Base-by-base conservation (phyloP, 208 protist species). In the Trichomonas gallinae region DNA sequence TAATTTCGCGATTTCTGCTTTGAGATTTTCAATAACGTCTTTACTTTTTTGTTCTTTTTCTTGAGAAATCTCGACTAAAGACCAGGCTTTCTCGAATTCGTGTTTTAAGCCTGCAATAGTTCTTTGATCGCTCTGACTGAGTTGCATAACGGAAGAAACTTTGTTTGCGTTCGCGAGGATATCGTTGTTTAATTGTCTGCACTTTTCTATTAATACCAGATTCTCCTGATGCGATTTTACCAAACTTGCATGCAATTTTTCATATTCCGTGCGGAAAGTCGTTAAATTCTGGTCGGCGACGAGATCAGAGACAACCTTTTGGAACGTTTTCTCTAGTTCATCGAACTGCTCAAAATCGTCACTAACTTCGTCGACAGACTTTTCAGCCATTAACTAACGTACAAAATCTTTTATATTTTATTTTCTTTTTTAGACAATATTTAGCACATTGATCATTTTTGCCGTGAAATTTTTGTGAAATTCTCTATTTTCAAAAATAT, bases 201-300 rank as follows among this genome's bases (percentile, higher is more conserved):
- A 98, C 97, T 99, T 99, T 96, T 98, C 97, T 21, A 99, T 98
- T 48, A 99, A 97, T 42, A 98, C 97, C 97, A 99, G 99, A 97
- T 99, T 99, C 49, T 98, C 98, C 83, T 99, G 98, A 97, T 99
- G 98, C 45, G 98, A 99, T 97, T 99, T 99, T 82, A 98, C 97
- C 44, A 99, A 97, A 2, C 99, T 98, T 21, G 98, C 97, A 97
- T 99, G 99, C 4, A 99, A 97, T 97, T 99, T 99, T 81, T 99
- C 99, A 97, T 99, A 99, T 97, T 99, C 99, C 45, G 97, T 97
- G 8, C 98, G 97, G 97, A 99, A 99, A 11, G 98, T 97, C 96
- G 99, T 98, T 9, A 99, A 98, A 23, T 93, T 96, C 42, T 99
- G 98, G 96, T 99, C 98, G 42, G 98, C 98, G 15, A 98, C 97